Percentiles rank a stretch among this genome's conserved stretches.
Conservation (phyloP, 257 asterid genomes). For the Ligustrum vulgare region DNA sequence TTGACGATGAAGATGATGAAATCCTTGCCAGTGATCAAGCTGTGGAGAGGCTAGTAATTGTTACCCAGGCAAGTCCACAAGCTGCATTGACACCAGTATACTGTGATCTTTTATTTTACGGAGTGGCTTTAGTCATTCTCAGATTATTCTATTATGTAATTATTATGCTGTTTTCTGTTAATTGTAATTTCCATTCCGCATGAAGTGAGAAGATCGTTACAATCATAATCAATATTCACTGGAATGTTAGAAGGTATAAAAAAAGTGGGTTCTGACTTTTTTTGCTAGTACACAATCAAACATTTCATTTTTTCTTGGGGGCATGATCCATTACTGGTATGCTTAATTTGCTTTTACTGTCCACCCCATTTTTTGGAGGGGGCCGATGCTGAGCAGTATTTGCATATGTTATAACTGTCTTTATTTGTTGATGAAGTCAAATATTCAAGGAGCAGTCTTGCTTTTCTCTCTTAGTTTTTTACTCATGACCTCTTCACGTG, state of each 20-base stretch:
- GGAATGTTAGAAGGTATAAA: not conserved
- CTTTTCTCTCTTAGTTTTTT: not conserved
- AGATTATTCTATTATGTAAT: conserved; percentile 6
- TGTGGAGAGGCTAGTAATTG: conserved; percentile 79
- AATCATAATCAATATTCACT: conserved; percentile 2
- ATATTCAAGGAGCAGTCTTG: not conserved
- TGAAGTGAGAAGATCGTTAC: not conserved
- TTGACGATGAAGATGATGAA: conserved; percentile 74
- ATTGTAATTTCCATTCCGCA: conserved; percentile 1
- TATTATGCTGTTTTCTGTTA: conserved; percentile 5
- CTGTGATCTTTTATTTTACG: conserved; percentile 1
- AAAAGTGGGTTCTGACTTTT: not conserved
- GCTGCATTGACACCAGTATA: not conserved
- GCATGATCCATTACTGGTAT: not conserved
- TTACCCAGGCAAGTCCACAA: conserved; percentile 66
- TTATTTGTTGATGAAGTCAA: conserved; percentile 8
- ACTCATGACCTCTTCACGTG: not conserved
- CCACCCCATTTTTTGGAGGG: not conserved
- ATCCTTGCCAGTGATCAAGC: conserved; percentile 59
- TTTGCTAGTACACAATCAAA: not conserved
- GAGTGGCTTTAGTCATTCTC: conserved; percentile 10
- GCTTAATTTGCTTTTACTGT: conserved; percentile 1
- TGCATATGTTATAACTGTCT: not conserved
- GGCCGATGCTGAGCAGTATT: conserved; percentile 3
- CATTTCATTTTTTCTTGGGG: not conserved